phyloP scores from a whole-genome alignment of 305 asterid species.

The Euphrasia arctica region DNA sequence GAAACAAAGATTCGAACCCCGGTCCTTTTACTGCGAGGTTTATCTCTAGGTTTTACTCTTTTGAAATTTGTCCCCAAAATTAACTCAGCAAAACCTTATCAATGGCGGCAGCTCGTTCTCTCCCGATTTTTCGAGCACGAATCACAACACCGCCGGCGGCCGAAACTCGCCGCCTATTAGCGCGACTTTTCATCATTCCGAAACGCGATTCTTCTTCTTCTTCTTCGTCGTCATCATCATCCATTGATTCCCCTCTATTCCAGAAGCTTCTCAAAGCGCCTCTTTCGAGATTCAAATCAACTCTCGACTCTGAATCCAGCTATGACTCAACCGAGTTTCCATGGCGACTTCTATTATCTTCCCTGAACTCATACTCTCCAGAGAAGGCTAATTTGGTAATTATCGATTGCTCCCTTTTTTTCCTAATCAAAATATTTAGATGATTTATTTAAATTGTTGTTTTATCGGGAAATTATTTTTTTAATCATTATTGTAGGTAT shows the following conservation, averaged over 20 bases:
- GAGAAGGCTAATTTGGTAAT: slow-evolving; percentile 54
- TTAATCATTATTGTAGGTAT: too few relatives aligned
- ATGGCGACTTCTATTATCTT: slow-evolving; percentile 35
- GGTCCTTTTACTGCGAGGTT: too few relatives aligned
- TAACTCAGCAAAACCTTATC: neutral
- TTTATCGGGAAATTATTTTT: neutral
- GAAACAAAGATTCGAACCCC: too few relatives aligned
- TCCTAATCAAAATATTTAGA: too few relatives aligned
- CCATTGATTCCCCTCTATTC: slow-evolving; percentile 31
- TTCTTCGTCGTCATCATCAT: slow-evolving; percentile 12
- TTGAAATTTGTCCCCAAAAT: too few relatives aligned
- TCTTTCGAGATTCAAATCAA: slow-evolving; percentile 35
- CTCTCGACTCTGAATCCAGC: slow-evolving; percentile 43
- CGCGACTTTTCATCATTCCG: slow-evolving; percentile 19
- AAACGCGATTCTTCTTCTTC: slow-evolving; percentile 30
- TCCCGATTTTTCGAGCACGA: slow-evolving; percentile 25
- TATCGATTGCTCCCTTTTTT: too few relatives aligned
- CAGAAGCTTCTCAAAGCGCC: slow-evolving; percentile 47
- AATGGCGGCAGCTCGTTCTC: slow-evolving; percentile 33
- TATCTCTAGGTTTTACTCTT: too few relatives aligned
- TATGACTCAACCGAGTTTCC: slow-evolving; percentile 39
- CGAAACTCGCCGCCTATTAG: slow-evolving; percentile 8
- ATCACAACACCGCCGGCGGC: neutral
- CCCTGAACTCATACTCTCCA: slow-evolving; percentile 43
- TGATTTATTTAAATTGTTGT: neutral